Conservation (phyloP, 345 rosid species). For the Acer negundo region DNA sequence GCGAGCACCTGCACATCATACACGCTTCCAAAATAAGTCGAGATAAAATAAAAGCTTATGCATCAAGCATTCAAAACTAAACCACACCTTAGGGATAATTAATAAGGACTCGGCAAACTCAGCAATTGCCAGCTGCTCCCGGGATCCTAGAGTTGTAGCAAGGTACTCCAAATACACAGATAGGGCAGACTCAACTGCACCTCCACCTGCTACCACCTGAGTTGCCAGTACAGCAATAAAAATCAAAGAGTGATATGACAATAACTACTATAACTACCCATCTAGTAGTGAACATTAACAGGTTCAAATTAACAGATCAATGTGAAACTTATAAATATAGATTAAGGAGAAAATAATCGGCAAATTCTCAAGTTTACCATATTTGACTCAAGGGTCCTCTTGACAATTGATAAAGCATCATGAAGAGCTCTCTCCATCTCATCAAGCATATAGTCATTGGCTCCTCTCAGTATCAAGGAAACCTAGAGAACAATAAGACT, state of each 20-base stretch:
- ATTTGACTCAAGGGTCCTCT: conserved; percentile 95
- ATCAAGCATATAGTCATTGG: conserved; percentile 97
- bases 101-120: conserved; percentile 92
- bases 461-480: conserved; percentile 92
- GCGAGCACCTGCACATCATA: conserved; percentile 72
- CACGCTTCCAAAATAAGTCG: not conserved
- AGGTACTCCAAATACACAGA: conserved; percentile 92
- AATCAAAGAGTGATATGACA: not conserved
- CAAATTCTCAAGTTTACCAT: conserved; percentile 49
- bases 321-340: not conserved
- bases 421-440: conserved; percentile 98
- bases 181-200: conserved; percentile 92
- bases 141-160: conserved; percentile 90
- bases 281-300: not conserved
- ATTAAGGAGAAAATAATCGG: not conserved
- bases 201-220: conserved; percentile 99
- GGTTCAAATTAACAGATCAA: not conserved
- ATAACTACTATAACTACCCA: not conserved
- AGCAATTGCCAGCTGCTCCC: conserved; percentile 93
- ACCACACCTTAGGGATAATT: conserved; percentile 80
- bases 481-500: conserved; percentile 49
- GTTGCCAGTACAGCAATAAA: conserved; percentile 16
- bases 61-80: not conserved
- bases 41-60: not conserved
- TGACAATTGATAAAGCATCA: conserved; percentile 82